A percentile compares a stretch with the other conserved stretches of the same genome.
Conservation (phyloP, 768 basidiomycete species). For the Lyophyllum shimeji region DNA sequence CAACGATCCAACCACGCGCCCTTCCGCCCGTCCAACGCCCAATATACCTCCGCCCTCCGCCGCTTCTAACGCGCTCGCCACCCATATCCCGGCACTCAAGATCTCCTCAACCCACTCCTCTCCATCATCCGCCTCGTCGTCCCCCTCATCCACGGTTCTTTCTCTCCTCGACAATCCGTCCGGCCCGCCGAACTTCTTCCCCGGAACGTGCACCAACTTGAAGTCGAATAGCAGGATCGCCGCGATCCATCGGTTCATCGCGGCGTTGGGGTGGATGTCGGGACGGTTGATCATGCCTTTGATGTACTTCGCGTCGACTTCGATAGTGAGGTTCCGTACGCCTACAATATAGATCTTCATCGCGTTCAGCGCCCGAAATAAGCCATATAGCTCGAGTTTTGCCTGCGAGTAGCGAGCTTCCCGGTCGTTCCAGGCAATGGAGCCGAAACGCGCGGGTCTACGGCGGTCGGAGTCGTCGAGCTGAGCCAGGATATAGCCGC, state of each 20-base stretch:
- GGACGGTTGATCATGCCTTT: slow-evolving; percentile 37
- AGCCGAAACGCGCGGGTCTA: slow-evolving; percentile 3
- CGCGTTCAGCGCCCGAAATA: slow-evolving; percentile 14
- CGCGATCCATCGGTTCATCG: slow-evolving; percentile 42
- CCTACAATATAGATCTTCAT: slow-evolving; percentile 25
- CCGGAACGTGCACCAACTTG: slow-evolving; percentile 34
- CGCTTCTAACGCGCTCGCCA: neutral
- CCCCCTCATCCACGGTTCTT: neutral
- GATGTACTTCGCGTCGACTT: slow-evolving; percentile 20
- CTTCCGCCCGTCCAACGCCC: neutral
- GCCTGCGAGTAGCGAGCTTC: slow-evolving; percentile 23
- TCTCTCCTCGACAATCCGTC: slow-evolving; percentile 6
- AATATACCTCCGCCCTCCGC: neutral
- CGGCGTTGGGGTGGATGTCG: slow-evolving; percentile 33
- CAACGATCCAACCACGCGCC: neutral
- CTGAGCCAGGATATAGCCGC: slow-evolving; percentile 11
- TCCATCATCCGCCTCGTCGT: neutral
- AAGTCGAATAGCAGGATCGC: slow-evolving; percentile 37
- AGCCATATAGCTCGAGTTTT: slow-evolving; percentile 29
- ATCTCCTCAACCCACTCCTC: neutral
- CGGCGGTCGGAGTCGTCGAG: neutral
- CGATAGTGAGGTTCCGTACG: slow-evolving; percentile 22
- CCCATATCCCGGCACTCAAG: neutral
- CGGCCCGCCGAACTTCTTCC: neutral
- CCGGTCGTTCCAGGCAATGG: neutral